Evolutionary conservation across 306 rosid species (phyloP), one percentile per base, ranked within the genome.

Genomic region (Sicyos baderoa): DNA sequence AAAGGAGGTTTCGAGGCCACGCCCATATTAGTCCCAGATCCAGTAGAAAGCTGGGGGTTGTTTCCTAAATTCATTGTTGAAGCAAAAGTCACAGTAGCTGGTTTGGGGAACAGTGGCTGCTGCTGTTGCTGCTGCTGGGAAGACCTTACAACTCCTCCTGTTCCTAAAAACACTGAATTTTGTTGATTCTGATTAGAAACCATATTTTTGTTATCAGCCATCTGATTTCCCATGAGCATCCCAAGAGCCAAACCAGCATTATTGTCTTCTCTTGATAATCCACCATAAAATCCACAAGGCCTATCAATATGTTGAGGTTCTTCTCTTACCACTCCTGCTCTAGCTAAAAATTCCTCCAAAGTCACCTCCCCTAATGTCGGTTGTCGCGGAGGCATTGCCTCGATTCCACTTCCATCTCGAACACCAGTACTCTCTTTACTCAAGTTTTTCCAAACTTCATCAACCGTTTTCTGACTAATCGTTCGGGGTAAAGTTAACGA

Each of bases 321-420:
- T 75, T 93, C 97, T 88, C 88, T 88, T 35, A 84, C 97, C 61
- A 85, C 90, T n/a, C 99, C 99, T 55, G 97, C 97, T 81, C 86
- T 90, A 7, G 80, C 79, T 82, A 93, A 75, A 76, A 93, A 93
- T 70, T 93, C 96, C 74, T 93, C 99, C 74, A 93, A 78, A 35
- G 99, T 93, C 51, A 93, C 79, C 84, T 93, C 99, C 52, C 97
- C 96, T 58, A 93, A 80, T 66, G 99, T 88, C 35, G 78, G 86
- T 75, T 93, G 91, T 78, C 91, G 84, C 72, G 81, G 89, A 69
- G 90, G 90, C 76, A 84, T 70, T 37, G 55, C 83, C 12, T 53
- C 75, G 45, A 63, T 54, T 15, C 76, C 58, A 64, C 32, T 68
- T 3, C 54, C 75, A 63, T 60, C 83, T 23, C 59, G 70, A 61